Conservation (phyloP, 176 grass and related monocot genomes). For the Canna indica region DNA sequence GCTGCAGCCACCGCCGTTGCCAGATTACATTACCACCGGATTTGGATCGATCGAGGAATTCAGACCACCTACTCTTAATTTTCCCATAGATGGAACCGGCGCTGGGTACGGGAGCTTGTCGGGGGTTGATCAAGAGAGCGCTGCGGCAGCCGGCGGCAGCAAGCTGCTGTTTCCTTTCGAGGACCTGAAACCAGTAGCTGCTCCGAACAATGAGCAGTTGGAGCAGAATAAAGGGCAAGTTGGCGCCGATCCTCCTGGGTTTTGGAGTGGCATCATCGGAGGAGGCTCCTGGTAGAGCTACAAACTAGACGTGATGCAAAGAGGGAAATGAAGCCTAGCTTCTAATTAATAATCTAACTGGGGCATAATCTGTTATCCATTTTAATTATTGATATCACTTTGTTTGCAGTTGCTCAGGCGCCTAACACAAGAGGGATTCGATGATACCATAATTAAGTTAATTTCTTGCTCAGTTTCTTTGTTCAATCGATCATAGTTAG, state of each 20-base stretch:
- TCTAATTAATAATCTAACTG: background rate
- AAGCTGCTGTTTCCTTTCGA: constrained; percentile 13
- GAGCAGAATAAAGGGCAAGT: constrained; percentile 9
- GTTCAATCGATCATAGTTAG: background rate
- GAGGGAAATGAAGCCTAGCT: too few species aligned
- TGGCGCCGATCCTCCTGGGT: constrained; percentile 8
- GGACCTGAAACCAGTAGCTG: background rate
- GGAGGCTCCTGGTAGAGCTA: constrained; percentile 18
- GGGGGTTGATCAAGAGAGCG: background rate
- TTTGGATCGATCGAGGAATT: constrained; percentile 13
- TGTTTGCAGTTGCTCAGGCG: background rate
- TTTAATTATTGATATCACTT: background rate
- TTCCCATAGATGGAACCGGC: constrained; percentile 1
- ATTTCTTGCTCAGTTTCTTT: background rate
- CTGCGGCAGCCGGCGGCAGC: background rate
- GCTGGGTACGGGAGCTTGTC: background rate
- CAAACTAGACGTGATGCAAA: background rate
- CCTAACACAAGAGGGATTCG: constrained; percentile 3
- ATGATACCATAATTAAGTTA: background rate
- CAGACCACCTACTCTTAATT: background rate
- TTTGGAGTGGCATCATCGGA: constrained; percentile 9
- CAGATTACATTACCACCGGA: background rate
- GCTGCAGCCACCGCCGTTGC: background rate
- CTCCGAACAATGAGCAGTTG: background rate
- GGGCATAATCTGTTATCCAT: background rate